phyloP scores from a whole-genome alignment of 139 green algal species.

The Picochlorum sp. region DNA sequence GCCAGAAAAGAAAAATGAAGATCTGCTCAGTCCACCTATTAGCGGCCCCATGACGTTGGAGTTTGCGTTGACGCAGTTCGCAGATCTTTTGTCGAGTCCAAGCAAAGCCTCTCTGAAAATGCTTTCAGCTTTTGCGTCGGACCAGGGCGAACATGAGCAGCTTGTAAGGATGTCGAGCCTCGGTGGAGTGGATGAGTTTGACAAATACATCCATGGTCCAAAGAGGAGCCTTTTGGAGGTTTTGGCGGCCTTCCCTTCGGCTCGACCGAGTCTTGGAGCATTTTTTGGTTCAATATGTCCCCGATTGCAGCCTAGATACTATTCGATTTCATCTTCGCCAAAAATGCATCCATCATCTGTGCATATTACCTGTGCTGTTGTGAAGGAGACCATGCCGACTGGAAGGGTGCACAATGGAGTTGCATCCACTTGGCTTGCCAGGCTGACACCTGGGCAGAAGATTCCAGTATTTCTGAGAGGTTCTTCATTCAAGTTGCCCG shows the following conservation, averaged over 20 bases:
- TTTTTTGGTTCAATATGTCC: constrained; percentile 81
- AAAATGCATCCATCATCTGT: constrained; percentile 39
- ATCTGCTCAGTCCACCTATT: not conserved
- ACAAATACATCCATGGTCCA: constrained; percentile 30
- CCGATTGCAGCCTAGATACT: constrained; percentile 75
- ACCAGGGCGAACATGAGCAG: constrained; percentile 32
- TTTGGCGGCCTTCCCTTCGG: constrained; percentile 72
- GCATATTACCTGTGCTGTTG: constrained; percentile 76
- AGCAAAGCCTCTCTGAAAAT: constrained; percentile 59
- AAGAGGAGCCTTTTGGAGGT: constrained; percentile 61
- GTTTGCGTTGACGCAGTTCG: constrained; percentile 53
- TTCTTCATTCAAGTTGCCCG: constrained; percentile 81
- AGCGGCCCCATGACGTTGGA: constrained; percentile 49
- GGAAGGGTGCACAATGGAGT: constrained; percentile 65
- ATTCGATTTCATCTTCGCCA: constrained; percentile 77
- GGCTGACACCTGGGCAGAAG: not conserved
- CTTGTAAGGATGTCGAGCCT: constrained; percentile 47
- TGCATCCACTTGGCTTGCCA: constrained; percentile 47
- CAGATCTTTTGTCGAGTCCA: constrained; percentile 66
- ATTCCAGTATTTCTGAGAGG: constrained; percentile 71
- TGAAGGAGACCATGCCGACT: constrained; percentile 49
- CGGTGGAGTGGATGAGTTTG: constrained; percentile 60
- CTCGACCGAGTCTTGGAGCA: constrained; percentile 56
- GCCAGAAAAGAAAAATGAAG: constrained; percentile 18
- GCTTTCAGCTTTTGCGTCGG: constrained; percentile 58